Conservation (phyloP, 371 early-diverging fungal genomes). For the Rhizopus arrhizus region DNA sequence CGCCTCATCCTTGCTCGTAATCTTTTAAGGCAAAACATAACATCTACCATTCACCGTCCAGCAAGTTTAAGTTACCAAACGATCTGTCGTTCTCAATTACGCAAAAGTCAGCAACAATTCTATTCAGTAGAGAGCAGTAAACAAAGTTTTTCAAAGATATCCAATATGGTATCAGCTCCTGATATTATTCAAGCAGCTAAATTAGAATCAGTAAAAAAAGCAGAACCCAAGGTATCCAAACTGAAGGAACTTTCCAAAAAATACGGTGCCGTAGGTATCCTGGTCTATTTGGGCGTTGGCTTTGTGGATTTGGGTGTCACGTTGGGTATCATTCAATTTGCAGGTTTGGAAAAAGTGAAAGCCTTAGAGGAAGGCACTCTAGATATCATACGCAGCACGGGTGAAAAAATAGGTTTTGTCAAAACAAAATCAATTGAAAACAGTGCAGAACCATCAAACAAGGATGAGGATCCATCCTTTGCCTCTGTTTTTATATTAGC, state of each 20-base stretch:
- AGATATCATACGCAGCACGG: slow-evolving; percentile 20
- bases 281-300: slow-evolving; percentile 49
- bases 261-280: slow-evolving; percentile 46
- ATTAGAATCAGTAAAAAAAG: neutral
- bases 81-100: neutral
- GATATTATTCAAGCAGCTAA: slow-evolving; percentile 23
- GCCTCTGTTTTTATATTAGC: slow-evolving; percentile 49
- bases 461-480: slow-evolving; percentile 37
- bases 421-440: slow-evolving; percentile 8
- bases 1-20: neutral
- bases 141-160: slow-evolving; percentile 17
- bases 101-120: neutral
- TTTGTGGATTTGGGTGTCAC: slow-evolving; percentile 41
- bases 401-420: slow-evolving; percentile 16
- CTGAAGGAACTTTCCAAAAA: slow-evolving; percentile 31
- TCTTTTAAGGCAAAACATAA: slow-evolving; percentile 1
- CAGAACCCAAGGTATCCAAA: slow-evolving; percentile 22
- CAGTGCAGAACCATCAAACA: slow-evolving; percentile 6
- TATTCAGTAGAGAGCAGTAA: slow-evolving; percentile 7
- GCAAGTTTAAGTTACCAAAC: neutral
- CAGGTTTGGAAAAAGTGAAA: slow-evolving; percentile 47
- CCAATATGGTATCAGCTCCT: slow-evolving; percentile 24
- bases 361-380: slow-evolving; percentile 35
- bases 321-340: slow-evolving; percentile 41
- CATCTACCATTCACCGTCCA: neutral